These are phyloP conservation scores for Globisporangium perplexum DNA, from an alignment of 352 stramenopile genomes.

Conservation along the genomic window DNA sequence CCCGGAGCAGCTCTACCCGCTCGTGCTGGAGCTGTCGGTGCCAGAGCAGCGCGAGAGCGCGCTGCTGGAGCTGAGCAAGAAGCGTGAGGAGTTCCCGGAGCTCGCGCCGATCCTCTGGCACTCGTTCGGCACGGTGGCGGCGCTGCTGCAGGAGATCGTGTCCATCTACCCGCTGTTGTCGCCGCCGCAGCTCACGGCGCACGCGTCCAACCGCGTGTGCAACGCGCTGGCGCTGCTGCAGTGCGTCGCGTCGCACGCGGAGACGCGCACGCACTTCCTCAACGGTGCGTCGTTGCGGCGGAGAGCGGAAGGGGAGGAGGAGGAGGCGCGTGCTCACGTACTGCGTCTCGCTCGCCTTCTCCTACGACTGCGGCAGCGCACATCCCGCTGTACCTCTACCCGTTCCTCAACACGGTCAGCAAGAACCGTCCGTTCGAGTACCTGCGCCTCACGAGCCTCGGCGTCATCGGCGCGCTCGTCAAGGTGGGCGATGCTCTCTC, in stretches of 20 bases:
- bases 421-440: slow-evolving; percentile 99
- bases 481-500: slow-evolving; percentile 54
- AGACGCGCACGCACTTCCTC: slow-evolving; percentile 97
- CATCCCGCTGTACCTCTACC: slow-evolving; percentile 98
- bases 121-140: slow-evolving; percentile 95
- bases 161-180: slow-evolving; percentile 97
- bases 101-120: slow-evolving; percentile 98
- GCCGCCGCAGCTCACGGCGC: slow-evolving; percentile 95
- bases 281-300: slow-evolving; percentile 55
- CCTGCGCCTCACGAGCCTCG: slow-evolving; percentile 95
- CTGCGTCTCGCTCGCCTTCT: neutral
- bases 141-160: slow-evolving; percentile 98
- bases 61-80: slow-evolving; percentile 98
- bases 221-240: slow-evolving; percentile 98
- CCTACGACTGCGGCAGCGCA: slow-evolving; percentile 56
- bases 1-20: slow-evolving; percentile 78
- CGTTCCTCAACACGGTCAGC: slow-evolving; percentile 98
- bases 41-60: slow-evolving; percentile 94
- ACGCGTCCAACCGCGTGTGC: slow-evolving; percentile 97
- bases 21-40: slow-evolving; percentile 93
- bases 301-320: neutral
- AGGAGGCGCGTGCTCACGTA: neutral
- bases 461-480: slow-evolving; percentile 98
- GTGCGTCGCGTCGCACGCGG: slow-evolving; percentile 96
- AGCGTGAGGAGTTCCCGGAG: slow-evolving; percentile 96